A percentile compares a stretch with the other conserved stretches of the same genome.
phyloP scores from a whole-genome alignment of 139 green algal genomes.

The Gonium pectorale region DNA sequence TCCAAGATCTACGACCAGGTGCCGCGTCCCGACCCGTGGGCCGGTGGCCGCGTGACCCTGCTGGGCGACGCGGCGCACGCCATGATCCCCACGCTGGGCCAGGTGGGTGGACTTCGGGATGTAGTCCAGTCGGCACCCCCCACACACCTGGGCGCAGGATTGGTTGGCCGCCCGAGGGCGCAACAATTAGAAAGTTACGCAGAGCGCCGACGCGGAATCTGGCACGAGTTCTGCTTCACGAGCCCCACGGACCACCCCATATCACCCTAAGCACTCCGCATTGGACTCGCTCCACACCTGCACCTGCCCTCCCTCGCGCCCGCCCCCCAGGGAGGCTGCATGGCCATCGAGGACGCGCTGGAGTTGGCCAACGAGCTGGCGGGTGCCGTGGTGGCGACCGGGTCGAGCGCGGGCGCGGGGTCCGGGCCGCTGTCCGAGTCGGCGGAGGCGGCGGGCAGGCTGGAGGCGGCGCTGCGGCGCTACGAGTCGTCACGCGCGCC shows the following conservation, averaged over 20 bases:
- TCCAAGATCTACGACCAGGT: slow-evolving; percentile 63
- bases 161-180: too few species aligned
- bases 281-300: too few species aligned
- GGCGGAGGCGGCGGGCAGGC: not conserved
- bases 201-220: too few species aligned
- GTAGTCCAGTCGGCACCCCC: not conserved
- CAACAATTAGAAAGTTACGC: too few species aligned
- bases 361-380: slow-evolving; percentile 69
- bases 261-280: too few species aligned
- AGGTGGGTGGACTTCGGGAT: slow-evolving; percentile 8
- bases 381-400: slow-evolving; percentile 31
- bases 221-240: too few species aligned
- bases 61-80: slow-evolving; percentile 90
- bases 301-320: not conserved
- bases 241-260: too few species aligned
- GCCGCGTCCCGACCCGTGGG: slow-evolving; percentile 67
- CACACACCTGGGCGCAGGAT: too few species aligned
- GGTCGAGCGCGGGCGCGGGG: too few species aligned
- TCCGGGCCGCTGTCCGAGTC: slow-evolving; percentile 42
- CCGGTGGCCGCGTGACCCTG: slow-evolving; percentile 80
- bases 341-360: slow-evolving; percentile 86
- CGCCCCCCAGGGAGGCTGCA: slow-evolving; percentile 81
- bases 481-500: slow-evolving; percentile 28
- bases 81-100: slow-evolving; percentile 93
- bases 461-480: slow-evolving; percentile 23